Conservation (phyloP, 2,329 filamentous ascomycete genomes). For the Diaporthe ilicicola region DNA sequence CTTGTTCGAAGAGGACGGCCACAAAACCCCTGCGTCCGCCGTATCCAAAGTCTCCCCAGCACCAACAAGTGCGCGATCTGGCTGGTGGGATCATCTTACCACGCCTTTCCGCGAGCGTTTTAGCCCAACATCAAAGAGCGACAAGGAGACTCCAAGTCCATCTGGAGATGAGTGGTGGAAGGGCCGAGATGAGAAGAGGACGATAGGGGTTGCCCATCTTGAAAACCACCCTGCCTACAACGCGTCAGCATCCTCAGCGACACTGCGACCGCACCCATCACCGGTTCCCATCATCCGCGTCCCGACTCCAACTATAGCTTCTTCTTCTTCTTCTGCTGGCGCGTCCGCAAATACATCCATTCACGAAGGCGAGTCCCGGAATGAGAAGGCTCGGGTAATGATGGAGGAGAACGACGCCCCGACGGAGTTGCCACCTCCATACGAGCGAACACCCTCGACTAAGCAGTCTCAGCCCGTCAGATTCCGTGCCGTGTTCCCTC, state of each 20-base stretch:
- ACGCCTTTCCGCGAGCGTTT: slow-evolving; percentile 69
- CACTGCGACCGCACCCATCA: slow-evolving; percentile 27
- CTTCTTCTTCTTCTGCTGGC: slow-evolving; percentile 40
- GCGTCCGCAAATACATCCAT: slow-evolving; percentile 30
- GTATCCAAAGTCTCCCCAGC: slow-evolving; percentile 50
- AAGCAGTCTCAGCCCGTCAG: slow-evolving; percentile 50
- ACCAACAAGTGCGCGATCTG: slow-evolving; percentile 67
- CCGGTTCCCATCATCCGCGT: slow-evolving; percentile 35
- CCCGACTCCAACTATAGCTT: slow-evolving; percentile 37
- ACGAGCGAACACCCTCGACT: slow-evolving; percentile 55
- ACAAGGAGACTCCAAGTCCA: slow-evolving; percentile 39
- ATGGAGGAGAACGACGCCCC: slow-evolving; percentile 46
- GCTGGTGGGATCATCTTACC: slow-evolving; percentile 82
- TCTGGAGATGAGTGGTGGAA: slow-evolving; percentile 50
- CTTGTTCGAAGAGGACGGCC: slow-evolving; percentile 75
- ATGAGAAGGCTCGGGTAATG: slow-evolving; percentile 52
- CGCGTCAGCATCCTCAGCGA: slow-evolving; percentile 33
- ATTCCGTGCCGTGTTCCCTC: slow-evolving; percentile 67
- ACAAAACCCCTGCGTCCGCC: slow-evolving; percentile 44
- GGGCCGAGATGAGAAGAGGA: slow-evolving; percentile 39
- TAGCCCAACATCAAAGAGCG: slow-evolving; percentile 44
- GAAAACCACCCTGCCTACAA: slow-evolving; percentile 33
- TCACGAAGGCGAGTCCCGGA: slow-evolving; percentile 38
- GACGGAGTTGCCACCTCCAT: slow-evolving; percentile 61
- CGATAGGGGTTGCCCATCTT: slow-evolving; percentile 7